Evolutionary conservation across 345 rosid species (phyloP).

Genomic region (Hirschfeldia incana): DNA sequence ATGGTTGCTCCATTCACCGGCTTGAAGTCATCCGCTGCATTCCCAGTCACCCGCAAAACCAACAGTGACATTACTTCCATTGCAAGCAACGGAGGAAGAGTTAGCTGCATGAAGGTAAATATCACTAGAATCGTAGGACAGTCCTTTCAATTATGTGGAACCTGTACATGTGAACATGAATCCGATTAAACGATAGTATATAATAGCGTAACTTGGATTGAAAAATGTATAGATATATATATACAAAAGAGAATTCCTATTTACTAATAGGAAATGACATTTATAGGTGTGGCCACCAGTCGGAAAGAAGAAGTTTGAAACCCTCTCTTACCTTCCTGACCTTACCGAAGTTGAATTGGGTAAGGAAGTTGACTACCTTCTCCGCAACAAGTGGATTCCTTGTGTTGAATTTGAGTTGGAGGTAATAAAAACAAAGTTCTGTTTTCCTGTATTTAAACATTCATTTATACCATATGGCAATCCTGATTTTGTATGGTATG

Average conservation of each 20-base stretch:
- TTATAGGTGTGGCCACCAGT: background rate
- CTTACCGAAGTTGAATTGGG: background rate
- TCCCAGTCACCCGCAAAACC: background rate
- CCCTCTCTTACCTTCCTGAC: background rate
- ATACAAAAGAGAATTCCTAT: background rate
- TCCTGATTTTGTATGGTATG: background rate
- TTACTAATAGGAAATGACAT: background rate
- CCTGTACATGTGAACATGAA: background rate
- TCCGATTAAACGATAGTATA: background rate
- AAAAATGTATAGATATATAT: background rate
- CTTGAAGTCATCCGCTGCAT: conserved; percentile 1
- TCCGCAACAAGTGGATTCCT: background rate
- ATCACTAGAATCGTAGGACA: background rate
- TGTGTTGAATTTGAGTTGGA: background rate
- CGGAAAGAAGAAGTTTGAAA: background rate
- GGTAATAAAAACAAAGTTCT: background rate
- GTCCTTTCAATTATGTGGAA: background rate
- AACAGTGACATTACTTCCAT: background rate
- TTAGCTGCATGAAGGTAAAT: background rate
- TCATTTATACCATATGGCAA: background rate
- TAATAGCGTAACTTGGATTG: background rate
- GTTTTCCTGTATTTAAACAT: background rate
- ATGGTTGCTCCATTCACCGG: background rate
- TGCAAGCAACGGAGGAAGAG: background rate
- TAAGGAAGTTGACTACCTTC: background rate